Percentiles rank a stretch among this genome's conserved stretches.
Conservation (phyloP, 179 eudicot genomes). For the Actinidia arguta region DNA sequence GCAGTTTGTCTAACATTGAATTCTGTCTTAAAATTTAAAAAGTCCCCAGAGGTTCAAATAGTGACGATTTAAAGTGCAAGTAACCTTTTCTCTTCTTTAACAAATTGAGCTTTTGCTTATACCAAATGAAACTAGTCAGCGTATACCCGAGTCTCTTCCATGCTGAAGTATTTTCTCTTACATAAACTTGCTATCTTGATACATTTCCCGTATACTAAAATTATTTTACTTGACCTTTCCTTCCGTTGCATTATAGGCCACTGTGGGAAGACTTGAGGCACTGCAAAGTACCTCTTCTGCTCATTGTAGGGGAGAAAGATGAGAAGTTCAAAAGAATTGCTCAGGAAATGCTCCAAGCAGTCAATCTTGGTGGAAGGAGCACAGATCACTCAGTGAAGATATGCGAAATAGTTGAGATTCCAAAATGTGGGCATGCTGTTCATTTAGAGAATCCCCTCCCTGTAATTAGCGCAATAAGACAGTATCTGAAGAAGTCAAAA, state of each 20-base stretch:
- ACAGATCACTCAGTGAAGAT: conserved; percentile 9
- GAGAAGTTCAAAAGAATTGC: conserved; percentile 71
- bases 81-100: not conserved
- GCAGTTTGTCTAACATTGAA: not conserved
- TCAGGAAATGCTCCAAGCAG: conserved; percentile 44
- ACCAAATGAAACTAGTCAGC: not conserved
- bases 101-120: not conserved
- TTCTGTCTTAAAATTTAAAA: not conserved
- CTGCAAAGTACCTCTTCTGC: conserved; percentile 59
- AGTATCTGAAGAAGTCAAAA: conserved; percentile 44
- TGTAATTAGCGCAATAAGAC: conserved; percentile 56
- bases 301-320: conserved; percentile 82
- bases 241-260: conserved; percentile 42
- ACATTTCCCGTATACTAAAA: not conserved
- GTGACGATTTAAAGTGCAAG: no score
- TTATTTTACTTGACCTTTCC: conserved; percentile 2
- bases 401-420: conserved; percentile 57
- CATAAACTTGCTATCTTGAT: not conserved
- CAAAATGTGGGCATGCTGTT: conserved; percentile 87
- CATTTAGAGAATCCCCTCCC: conserved; percentile 93
- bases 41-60: not conserved
- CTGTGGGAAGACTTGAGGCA: conserved; percentile 89
- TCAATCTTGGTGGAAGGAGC: conserved; percentile 32
- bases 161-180: not conserved
- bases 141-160: not conserved